These are phyloP conservation scores for Picea mariana DNA, from an alignment of 83 land plant species.

Conservation along the genomic window DNA sequence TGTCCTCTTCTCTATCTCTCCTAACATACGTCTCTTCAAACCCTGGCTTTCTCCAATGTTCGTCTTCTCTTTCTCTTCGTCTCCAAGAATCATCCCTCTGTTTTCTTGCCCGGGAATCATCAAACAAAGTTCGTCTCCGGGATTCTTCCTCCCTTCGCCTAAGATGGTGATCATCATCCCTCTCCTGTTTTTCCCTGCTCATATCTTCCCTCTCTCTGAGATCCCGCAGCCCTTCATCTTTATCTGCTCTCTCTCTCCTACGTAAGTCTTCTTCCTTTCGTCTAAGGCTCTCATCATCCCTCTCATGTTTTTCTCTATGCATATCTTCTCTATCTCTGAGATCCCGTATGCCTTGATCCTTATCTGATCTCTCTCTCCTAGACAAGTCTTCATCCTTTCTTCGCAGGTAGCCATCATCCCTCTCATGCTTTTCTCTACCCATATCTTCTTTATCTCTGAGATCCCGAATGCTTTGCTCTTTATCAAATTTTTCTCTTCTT, in stretches of 20 bases:
- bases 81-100: constrained; percentile 50
- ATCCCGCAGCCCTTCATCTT: constrained; percentile 47
- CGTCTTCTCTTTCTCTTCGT: constrained; percentile 48
- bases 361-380: constrained; percentile 15
- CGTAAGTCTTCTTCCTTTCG: constrained; percentile 21
- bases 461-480: constrained; percentile 8
- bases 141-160: constrained; percentile 31
- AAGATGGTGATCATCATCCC: constrained; percentile 38
- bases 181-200: constrained; percentile 43
- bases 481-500: not conserved
- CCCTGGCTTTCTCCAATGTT: constrained; percentile 34
- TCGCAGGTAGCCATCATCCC: constrained; percentile 12
- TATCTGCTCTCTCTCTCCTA: constrained; percentile 48
- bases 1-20: constrained; percentile 56
- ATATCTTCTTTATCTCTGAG: constrained; percentile 14
- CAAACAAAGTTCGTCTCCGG: constrained; percentile 39
- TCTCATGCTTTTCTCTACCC: constrained; percentile 8
- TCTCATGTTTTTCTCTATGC: constrained; percentile 19
- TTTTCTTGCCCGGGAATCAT: constrained; percentile 45
- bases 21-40: constrained; percentile 36
- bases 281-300: constrained; percentile 14
- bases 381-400: constrained; percentile 17
- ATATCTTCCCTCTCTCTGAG: constrained; percentile 37
- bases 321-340: constrained; percentile 11
- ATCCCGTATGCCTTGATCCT: constrained; percentile 14